Evolutionary conservation across 176 grass and related monocot species (phyloP).

Genomic region (Oryza rufipogon): DNA sequence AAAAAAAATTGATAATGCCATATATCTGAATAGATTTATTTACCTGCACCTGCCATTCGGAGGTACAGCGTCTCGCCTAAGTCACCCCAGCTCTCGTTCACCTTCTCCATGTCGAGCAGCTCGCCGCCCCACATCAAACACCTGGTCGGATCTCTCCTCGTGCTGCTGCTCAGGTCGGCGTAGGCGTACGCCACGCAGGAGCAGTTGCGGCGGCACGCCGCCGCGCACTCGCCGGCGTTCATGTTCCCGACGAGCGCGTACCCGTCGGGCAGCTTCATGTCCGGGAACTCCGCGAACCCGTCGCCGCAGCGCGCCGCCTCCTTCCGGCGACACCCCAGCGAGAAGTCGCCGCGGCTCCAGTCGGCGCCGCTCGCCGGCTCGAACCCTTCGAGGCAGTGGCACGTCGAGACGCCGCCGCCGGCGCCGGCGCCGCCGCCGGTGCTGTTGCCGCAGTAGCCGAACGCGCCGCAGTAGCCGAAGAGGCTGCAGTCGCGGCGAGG

Average conservation of each 20-base stretch:
- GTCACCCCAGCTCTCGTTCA: background rate
- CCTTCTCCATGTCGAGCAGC: slow-evolving; percentile 31
- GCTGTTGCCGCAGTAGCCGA: slow-evolving; percentile 47
- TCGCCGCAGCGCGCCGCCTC: slow-evolving; percentile 8
- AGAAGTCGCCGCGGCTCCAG: slow-evolving; percentile 30
- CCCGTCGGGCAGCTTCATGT: background rate
- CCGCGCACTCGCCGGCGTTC: slow-evolving; percentile 28
- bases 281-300: background rate
- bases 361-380: background rate
- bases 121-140: slow-evolving; percentile 50
- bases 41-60: slow-evolving; percentile 20
- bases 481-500: background rate
- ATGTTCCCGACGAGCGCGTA: slow-evolving; percentile 19
- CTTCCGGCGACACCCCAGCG: slow-evolving; percentile 30
- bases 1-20: too few species aligned
- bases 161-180: background rate
- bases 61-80: slow-evolving; percentile 45
- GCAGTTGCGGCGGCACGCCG: slow-evolving; percentile 48
- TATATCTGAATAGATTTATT: too few species aligned
- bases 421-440: background rate
- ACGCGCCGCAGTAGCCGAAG: slow-evolving; percentile 43
- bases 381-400: slow-evolving; percentile 54
- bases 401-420: background rate
- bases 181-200: slow-evolving; percentile 59
- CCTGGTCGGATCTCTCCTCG: background rate